Evolutionary conservation across 768 basidiomycete genomes (phyloP).

Genomic region (Tricholoma saponaceum): DNA sequence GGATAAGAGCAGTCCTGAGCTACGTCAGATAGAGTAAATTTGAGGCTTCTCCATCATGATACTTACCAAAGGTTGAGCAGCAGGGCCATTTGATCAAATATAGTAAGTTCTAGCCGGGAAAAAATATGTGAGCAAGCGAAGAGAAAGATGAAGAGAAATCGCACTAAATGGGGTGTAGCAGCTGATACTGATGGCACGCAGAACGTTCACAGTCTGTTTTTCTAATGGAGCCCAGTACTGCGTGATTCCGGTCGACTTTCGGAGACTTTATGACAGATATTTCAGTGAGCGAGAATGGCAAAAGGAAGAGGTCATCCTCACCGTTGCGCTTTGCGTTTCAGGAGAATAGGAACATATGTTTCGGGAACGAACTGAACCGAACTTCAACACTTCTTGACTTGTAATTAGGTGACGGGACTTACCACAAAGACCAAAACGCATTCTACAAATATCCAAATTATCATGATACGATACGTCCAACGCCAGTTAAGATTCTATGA

Average conservation of each 20-base stretch:
- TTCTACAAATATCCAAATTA: conserved; percentile 67
- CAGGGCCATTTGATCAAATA: conserved; percentile 71
- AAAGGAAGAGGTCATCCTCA: conserved; percentile 12
- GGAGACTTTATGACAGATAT: conserved; percentile 32
- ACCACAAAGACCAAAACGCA: conserved; percentile 48
- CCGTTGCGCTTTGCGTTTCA: conserved; percentile 56
- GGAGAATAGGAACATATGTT: conserved; percentile 61
- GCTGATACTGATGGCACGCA: conserved; percentile 47
- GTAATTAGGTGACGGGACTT: conserved; percentile 13
- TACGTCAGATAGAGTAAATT: conserved; percentile 7
- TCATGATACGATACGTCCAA: conserved; percentile 72
- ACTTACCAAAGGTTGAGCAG: conserved; percentile 65
- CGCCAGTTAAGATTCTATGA: conserved; percentile 55
- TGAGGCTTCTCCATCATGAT: not conserved
- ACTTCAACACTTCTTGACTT: not conserved
- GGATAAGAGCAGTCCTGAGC: conserved; percentile 51
- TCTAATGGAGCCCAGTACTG: conserved; percentile 62
- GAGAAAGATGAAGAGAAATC: conserved; percentile 16
- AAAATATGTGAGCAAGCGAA: not conserved
- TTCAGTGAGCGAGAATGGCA: conserved; percentile 3
- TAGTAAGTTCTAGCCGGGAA: conserved; percentile 46
- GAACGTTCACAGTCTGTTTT: conserved; percentile 36
- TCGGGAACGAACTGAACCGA: conserved; percentile 58
- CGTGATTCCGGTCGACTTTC: conserved; percentile 50
- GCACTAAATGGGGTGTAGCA: conserved; percentile 70